phyloP scores from a whole-genome alignment of 2,329 filamentous ascomycete genomes.

The Stachybotrys echinatus region DNA sequence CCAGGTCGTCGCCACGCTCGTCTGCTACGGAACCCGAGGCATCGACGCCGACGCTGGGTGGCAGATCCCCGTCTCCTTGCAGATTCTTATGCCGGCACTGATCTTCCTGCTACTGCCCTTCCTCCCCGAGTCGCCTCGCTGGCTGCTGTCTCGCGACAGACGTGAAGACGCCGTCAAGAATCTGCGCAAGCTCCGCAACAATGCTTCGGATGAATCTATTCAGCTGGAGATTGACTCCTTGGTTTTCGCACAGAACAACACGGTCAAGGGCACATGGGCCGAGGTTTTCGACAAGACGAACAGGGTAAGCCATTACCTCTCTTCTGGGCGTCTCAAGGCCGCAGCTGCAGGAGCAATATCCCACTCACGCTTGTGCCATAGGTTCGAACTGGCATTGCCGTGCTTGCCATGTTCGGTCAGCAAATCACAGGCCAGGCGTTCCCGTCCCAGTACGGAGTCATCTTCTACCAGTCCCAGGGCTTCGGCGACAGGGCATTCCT shows the following conservation, averaged over 20 bases:
- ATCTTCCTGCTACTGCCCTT: constrained; percentile 27
- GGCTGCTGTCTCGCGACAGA: constrained; percentile 31
- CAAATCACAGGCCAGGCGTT: constrained; percentile 27
- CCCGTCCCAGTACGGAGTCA: constrained; percentile 19
- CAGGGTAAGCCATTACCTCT: too few species aligned
- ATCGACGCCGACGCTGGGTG: constrained; percentile 22
- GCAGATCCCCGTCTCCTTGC: constrained; percentile 38
- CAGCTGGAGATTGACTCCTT: constrained; percentile 15
- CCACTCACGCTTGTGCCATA: too few species aligned
- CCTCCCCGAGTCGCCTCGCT: constrained; percentile 41
- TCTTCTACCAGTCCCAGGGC: constrained; percentile 23
- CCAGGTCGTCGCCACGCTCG: constrained; percentile 16
- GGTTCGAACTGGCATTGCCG: constrained; percentile 16
- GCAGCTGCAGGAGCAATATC: too few species aligned
- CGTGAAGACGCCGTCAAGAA: constrained; percentile 27
- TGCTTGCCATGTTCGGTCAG: constrained; percentile 23
- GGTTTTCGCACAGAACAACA: constrained; percentile 4
- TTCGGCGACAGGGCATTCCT: constrained; percentile 16
- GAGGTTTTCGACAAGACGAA: constrained; percentile 7
- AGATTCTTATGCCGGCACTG: constrained; percentile 33
- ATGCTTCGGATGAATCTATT: constrained; percentile 18
- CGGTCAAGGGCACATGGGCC: constrained; percentile 4
- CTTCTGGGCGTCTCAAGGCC: too few species aligned
- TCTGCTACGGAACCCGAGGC: constrained; percentile 18
- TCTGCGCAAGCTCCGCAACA: constrained; percentile 23